Evolutionary conservation across 306 rosid species (phyloP), one percentile per base, ranked within the genome.

Genomic region (Astragalus glycyphyllos): DNA sequence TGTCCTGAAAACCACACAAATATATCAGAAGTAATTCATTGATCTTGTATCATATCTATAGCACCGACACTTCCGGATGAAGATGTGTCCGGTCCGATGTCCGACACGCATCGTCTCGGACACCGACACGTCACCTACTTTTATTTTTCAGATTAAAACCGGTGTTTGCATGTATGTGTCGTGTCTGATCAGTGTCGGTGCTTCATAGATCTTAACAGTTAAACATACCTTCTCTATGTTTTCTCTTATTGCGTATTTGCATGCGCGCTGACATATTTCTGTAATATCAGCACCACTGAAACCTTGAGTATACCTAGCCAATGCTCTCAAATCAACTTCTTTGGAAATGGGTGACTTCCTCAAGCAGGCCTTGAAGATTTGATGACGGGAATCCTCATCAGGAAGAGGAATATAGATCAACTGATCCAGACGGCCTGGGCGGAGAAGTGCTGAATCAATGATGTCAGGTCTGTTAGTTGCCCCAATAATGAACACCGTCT

Each of bases 351-450:
- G 89, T 38, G 89, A 82, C 74, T 82, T 85, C 65, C 89, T 82
- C 86, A 82, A 65, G 84, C 89, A 85, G 16, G 89, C 69, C 73
- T 79, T 85, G 47, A 85, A 85, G 42, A 85, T 85, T 46, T 80
- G 77, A 45, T 60, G 54, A 32, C 86, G 86, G 15, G 89, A 85
- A n/a, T 79, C 89, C 68, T 85, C 86, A 40, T 85, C 86, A 42
- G 89, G 89, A 29, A 85, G 89, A 73, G 89, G 89, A 73, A 85
- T 85, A 58, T 85, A 85, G 78, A 85, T 82, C 82, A 85, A 65
- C 4, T 85, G 89, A 68, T 85, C 89, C 15, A 85, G 77, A 65
- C 89, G 86, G 69, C 89, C 89, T 13, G 89, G 86, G 16, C 86
- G 79, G 10, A 85, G 78, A 69, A 85, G 89, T 64, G 89, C 89